Base-by-base conservation (phyloP, 1,284 basidiomycete species). In the Puccinia polysora region DNA sequence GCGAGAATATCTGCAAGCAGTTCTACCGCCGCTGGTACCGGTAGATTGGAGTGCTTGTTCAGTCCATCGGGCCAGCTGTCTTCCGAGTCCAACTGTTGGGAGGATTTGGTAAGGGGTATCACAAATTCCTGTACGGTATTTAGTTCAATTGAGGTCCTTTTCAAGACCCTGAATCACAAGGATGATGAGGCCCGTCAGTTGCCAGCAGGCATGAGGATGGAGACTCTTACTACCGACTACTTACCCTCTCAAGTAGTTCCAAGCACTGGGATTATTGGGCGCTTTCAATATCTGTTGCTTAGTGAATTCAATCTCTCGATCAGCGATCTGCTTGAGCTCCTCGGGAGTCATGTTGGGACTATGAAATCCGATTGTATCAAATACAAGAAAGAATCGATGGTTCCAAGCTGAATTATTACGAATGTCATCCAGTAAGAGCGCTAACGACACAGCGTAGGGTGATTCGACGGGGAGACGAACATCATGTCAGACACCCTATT, bases 321-420 rank as follows among this genome's bases (percentile, higher is more conserved):
- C 32, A 20, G 49, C 67, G 2, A 52, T 28, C 15, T 12, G 8
- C 18, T 50, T 52, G n/a, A 70, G 38, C 20, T 70, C 56, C 3
- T 32, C 67, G 14, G 25, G 14, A 1, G 25, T 49, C 18, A 64
- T 1, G 15, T 4, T 10, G 4, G n/a, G 52, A 34, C 25, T 55
- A 36, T 40, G 58, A 18, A 65, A 6, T 36, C 56, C 15, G 65
- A 47, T 18, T 20, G 14, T 38, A 23, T 25, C 85, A 76, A 91
- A 92, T n/a, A 88, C 84, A 64, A 92, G 85, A 79, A 95, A 97
- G 84, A 92, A 97, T 28, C 95, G 87, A 83, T 97, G 96, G 79
- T 95, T 91, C 95, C 95, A 99, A 15, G 91, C 96, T 50, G 90
- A 94, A 79, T 99, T 99, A 80, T 98, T 99, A 76, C 94, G 82